Conservation (phyloP, 805 yeast species). For the Nakazawaea populi region DNA sequence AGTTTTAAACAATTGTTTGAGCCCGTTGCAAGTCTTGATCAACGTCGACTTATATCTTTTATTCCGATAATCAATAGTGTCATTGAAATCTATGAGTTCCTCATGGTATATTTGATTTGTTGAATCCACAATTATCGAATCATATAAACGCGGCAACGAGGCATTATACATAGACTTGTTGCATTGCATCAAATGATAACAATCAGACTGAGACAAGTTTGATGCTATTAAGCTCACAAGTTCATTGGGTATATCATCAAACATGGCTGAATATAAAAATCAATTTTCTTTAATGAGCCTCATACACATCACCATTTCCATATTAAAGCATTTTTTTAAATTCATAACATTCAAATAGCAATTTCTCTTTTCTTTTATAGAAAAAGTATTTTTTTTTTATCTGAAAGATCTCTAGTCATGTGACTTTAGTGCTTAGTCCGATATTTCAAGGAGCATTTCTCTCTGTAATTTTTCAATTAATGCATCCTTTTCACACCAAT, state of each 20-base stretch:
- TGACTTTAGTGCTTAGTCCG: background rate
- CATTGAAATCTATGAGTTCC: constrained; percentile 15
- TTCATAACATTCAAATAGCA: background rate
- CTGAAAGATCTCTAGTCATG: constrained; percentile 5
- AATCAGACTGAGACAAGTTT: constrained; percentile 18
- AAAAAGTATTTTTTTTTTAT: background rate
- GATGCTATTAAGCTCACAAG: constrained; percentile 14
- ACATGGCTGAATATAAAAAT: constrained; percentile 12
- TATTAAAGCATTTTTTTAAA: too few species aligned
- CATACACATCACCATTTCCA: background rate
- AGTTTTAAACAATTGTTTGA: constrained; percentile 18
- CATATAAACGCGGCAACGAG: constrained; percentile 16
- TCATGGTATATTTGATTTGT: constrained; percentile 17
- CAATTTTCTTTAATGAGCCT: too few species aligned
- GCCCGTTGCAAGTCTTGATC: constrained; percentile 18
- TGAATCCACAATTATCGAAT: constrained; percentile 19
- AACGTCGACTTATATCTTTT: constrained; percentile 9
- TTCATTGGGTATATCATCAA: constrained; percentile 21
- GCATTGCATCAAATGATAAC: constrained; percentile 18
- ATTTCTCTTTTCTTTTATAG: background rate
- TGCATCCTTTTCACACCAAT: constrained; percentile 69
- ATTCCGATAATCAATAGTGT: constrained; percentile 11
- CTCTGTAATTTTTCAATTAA: constrained; percentile 33
- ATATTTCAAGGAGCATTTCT: constrained; percentile 12
- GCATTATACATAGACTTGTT: constrained; percentile 12